Evolutionary conservation across 2,329 filamentous ascomycete species (phyloP).

Genomic region (Coniochaeta hoffmannii): DNA sequence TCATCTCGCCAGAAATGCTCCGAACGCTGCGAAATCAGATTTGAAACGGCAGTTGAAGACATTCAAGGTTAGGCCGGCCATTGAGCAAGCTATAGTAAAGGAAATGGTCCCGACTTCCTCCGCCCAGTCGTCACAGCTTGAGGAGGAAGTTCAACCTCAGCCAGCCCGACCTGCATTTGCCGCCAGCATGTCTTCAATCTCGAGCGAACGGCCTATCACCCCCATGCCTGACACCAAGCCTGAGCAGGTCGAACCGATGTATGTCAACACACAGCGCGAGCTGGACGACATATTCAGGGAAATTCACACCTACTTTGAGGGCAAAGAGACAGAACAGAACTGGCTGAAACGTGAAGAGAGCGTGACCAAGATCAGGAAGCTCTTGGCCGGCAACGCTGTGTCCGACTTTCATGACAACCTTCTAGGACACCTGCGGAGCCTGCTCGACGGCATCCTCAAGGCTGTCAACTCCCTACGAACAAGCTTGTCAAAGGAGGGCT

Average conservation of each 20-base stretch:
- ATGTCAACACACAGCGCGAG: constrained; percentile 77
- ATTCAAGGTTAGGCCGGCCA: constrained; percentile 79
- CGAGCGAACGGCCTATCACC: constrained; percentile 48
- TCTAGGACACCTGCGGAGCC: constrained; percentile 58
- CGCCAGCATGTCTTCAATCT: constrained; percentile 43
- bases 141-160: constrained; percentile 26
- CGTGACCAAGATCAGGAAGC: constrained; percentile 64
- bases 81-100: constrained; percentile 72
- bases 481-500: constrained; percentile 82
- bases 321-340: constrained; percentile 83
- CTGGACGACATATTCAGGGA: constrained; percentile 80
- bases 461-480: constrained; percentile 76
- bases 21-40: constrained; percentile 78
- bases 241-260: constrained; percentile 70
- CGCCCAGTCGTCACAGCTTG: constrained; percentile 30
- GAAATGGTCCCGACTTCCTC: constrained; percentile 52
- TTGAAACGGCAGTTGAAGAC: constrained; percentile 79
- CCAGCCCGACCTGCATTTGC: constrained; percentile 36
- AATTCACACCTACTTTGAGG: constrained; percentile 78
- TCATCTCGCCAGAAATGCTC: constrained; percentile 53
- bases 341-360: constrained; percentile 84
- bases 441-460: constrained; percentile 87
- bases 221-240: constrained; percentile 56
- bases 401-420: constrained; percentile 69
- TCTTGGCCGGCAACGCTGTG: constrained; percentile 78